These are phyloP conservation scores for Ascoidea tarda DNA, from an alignment of 805 yeast species.

Conservation along the genomic window DNA sequence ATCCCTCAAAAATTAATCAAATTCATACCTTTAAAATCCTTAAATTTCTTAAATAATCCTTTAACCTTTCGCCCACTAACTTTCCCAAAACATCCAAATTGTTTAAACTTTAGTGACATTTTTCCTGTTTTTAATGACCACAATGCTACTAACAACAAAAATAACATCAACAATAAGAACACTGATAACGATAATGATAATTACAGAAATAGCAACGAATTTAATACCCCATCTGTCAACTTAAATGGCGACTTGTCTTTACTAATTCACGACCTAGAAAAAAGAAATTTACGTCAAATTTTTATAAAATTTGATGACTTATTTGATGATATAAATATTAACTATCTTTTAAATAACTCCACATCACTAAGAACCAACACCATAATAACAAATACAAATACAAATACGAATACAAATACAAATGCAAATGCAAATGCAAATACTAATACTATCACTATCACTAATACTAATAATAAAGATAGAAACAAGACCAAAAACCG, in stretches of 20 bases:
- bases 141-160: slow-evolving; percentile 6
- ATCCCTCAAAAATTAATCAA: slow-evolving; percentile 41
- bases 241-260: slow-evolving; percentile 20
- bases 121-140: slow-evolving; percentile 14
- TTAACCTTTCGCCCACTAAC: not conserved
- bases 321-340: slow-evolving; percentile 10
- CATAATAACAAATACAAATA: not conserved
- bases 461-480: slow-evolving; percentile 18
- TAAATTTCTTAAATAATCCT: not conserved
- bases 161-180: not conserved
- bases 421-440: not conserved
- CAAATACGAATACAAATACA: too few species aligned
- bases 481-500: slow-evolving; percentile 19
- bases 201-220: too few species aligned
- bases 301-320: slow-evolving; percentile 18
- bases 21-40: slow-evolving; percentile 17
- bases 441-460: not conserved
- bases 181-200: not conserved
- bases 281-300: slow-evolving; percentile 21
- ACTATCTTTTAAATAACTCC: slow-evolving; percentile 3
- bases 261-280: slow-evolving; percentile 29
- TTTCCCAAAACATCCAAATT: slow-evolving; percentile 16
- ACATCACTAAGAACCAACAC: not conserved
- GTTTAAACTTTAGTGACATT: slow-evolving; percentile 21
- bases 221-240: too few species aligned